A percentile compares a stretch with the other conserved stretches of the same genome.
phyloP scores from a whole-genome alignment of 805 yeast species.

The Alloascoidea africana region DNA sequence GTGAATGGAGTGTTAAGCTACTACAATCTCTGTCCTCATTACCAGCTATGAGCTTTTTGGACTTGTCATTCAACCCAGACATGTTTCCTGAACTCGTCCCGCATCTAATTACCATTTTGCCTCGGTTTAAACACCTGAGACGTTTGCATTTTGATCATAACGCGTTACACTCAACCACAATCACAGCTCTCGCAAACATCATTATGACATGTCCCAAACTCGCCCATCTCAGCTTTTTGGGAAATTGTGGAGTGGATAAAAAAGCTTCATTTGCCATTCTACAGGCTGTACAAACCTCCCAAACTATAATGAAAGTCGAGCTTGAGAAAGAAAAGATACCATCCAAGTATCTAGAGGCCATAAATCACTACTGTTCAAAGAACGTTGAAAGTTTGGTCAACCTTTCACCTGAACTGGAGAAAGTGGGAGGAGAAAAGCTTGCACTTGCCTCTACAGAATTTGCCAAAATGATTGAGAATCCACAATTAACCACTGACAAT shows the following conservation, averaged over 20 bases:
- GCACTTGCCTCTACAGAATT: not conserved
- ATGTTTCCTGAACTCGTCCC: constrained; percentile 50
- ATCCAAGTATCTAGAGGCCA: not conserved
- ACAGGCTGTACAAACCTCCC: not conserved
- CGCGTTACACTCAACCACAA: constrained; percentile 10
- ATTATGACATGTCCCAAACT: not conserved
- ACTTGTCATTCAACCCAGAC: constrained; percentile 53
- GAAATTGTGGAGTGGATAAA: not conserved
- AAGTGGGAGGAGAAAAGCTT: not conserved
- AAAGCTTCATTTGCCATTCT: not conserved
- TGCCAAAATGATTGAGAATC: not conserved
- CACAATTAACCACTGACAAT: not conserved
- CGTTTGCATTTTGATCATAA: constrained; percentile 64
- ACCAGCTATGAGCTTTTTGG: constrained; percentile 54
- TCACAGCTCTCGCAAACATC: not conserved
- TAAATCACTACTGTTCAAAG: not conserved
- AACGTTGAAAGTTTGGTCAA: not conserved
- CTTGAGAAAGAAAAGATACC: not conserved
- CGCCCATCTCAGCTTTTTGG: not conserved
- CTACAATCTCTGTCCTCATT: constrained; percentile 35
- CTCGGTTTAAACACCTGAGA: constrained; percentile 46
- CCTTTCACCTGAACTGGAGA: not conserved
- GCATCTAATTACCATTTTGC: constrained; percentile 46
- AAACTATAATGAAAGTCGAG: not conserved
- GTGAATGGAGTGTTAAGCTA: constrained; percentile 30